Percentiles rank a stretch among this genome's conserved stretches.
Evolutionary conservation across 768 basidiomycete species (phyloP).

Genomic region (Nidularia pulvinata): DNA sequence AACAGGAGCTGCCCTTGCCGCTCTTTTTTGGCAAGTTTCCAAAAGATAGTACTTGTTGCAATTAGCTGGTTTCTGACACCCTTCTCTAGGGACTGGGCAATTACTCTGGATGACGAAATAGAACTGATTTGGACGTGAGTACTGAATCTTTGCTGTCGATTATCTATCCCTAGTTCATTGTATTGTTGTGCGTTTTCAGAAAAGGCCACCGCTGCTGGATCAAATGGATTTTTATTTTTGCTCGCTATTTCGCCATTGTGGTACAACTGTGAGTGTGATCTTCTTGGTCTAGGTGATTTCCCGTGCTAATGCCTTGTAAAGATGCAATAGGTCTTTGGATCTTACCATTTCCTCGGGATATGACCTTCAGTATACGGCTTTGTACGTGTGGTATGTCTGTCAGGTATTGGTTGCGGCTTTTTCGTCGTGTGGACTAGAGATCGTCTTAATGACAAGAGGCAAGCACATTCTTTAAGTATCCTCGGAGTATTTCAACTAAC

Average conservation of each 20-base stretch:
- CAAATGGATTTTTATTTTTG: conserved; percentile 27
- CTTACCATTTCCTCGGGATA: conserved; percentile 7
- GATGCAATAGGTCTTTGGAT: conserved; percentile 9
- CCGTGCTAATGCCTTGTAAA: background rate
- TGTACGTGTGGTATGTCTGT: conserved; percentile 16
- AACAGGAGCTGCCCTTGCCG: background rate
- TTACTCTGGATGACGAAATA: conserved; percentile 26
- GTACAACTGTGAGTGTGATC: conserved; percentile 18
- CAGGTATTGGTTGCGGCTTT: conserved; percentile 21
- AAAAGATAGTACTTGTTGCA: background rate
- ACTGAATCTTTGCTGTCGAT: too few relatives aligned
- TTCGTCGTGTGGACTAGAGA: conserved; percentile 17
- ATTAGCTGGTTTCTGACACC: background rate
- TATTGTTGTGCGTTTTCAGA: background rate
- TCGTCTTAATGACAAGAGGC: conserved; percentile 28
- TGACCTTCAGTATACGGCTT: conserved; percentile 3
- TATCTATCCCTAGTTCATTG: background rate
- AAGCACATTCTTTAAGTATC: background rate
- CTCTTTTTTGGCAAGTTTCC: background rate
- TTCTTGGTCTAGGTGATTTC: background rate
- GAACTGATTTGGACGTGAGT: conserved; percentile 25
- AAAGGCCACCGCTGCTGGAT: conserved; percentile 12
- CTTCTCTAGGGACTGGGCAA: conserved; percentile 20
- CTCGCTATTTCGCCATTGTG: conserved; percentile 22
- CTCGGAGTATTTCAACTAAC: background rate